phyloP scores from a whole-genome alignment of 2,329 filamentous ascomycete genomes.

The Colletotrichum orchidophilum region DNA sequence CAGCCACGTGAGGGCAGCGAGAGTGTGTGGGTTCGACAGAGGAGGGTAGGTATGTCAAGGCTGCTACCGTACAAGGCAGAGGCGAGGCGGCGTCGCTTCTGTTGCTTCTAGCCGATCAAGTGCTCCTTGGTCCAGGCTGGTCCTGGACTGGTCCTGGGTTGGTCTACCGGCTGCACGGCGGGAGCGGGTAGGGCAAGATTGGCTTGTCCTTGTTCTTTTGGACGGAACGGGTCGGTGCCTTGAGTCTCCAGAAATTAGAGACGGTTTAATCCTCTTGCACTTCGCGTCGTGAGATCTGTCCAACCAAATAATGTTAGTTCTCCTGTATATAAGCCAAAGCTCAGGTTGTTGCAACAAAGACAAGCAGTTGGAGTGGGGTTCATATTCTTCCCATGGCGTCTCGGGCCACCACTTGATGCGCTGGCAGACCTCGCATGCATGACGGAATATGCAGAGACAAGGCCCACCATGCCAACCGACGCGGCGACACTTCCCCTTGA shows the following conservation, averaged over 20 bases:
- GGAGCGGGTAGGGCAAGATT: slow-evolving; percentile 38
- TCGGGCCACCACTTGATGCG: slow-evolving; percentile 59
- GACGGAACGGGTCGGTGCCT: slow-evolving; percentile 44
- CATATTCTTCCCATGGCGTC: slow-evolving; percentile 45
- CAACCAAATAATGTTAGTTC: slow-evolving; percentile 54
- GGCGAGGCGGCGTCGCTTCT: slow-evolving; percentile 15
- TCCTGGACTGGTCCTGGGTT: slow-evolving; percentile 5
- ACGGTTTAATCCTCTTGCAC: slow-evolving; percentile 41
- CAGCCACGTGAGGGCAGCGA: slow-evolving; percentile 55
- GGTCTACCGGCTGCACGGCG: slow-evolving; percentile 41
- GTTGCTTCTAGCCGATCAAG: slow-evolving; percentile 13
- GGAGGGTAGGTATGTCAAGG: slow-evolving; percentile 14
- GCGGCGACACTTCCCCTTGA: slow-evolving; percentile 42
- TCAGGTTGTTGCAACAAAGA: slow-evolving; percentile 46
- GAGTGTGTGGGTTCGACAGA: slow-evolving; percentile 14
- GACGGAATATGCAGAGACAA: slow-evolving; percentile 65
- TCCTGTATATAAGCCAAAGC: slow-evolving; percentile 49
- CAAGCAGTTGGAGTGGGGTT: slow-evolving; percentile 41
- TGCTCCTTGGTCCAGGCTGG: slow-evolving; percentile 7
- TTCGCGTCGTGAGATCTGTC: slow-evolving; percentile 46
- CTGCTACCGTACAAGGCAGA: slow-evolving; percentile 21
- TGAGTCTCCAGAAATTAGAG: slow-evolving; percentile 43
- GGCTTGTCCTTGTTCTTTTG: slow-evolving; percentile 34
- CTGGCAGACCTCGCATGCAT: slow-evolving; percentile 61
- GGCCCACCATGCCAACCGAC: slow-evolving; percentile 56